phyloP scores from a whole-genome alignment of 345 rosid species.

The Citrus australasica region DNA sequence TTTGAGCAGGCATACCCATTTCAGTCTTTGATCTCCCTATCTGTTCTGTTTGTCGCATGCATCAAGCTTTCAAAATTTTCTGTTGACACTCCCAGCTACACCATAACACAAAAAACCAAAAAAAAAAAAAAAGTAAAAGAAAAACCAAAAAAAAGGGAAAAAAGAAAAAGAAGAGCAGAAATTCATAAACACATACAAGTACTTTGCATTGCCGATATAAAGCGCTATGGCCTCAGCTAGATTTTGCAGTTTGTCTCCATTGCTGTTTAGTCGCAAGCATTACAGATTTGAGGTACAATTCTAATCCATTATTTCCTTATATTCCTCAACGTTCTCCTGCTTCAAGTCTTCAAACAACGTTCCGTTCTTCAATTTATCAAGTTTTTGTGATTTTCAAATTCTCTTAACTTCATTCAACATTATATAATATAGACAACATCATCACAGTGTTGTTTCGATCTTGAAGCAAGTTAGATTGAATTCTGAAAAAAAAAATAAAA shows the following conservation, averaged over 20 bases:
- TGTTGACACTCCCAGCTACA: not conserved
- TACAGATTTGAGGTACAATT: slow-evolving; percentile 40
- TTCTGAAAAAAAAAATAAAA: not conserved
- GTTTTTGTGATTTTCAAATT: not conserved
- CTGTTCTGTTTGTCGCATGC: not conserved
- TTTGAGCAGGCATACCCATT: slow-evolving; percentile 2
- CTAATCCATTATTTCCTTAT: not conserved
- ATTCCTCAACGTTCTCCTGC: not conserved
- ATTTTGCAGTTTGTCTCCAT: slow-evolving; percentile 40
- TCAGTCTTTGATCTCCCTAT: slow-evolving; percentile 1
- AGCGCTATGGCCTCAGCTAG: slow-evolving; percentile 31
- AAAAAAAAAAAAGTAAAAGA: too few relatives aligned
- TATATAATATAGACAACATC: not conserved
- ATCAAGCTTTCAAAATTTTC: not conserved
- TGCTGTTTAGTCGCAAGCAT: slow-evolving; percentile 40
- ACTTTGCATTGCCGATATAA: slow-evolving; percentile 18
- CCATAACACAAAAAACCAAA: not conserved
- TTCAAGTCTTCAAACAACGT: not conserved
- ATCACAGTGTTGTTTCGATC: not conserved
- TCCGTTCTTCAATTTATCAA: not conserved
- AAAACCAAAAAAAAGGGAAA: not conserved
- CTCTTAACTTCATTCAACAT: not conserved
- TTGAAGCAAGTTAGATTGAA: not conserved
- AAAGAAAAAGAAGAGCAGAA: not conserved
- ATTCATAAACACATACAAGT: slow-evolving; percentile 1